phyloP scores from a whole-genome alignment of 1,139 yeast genomes.

The Saccharomycopsis phalli region DNA sequence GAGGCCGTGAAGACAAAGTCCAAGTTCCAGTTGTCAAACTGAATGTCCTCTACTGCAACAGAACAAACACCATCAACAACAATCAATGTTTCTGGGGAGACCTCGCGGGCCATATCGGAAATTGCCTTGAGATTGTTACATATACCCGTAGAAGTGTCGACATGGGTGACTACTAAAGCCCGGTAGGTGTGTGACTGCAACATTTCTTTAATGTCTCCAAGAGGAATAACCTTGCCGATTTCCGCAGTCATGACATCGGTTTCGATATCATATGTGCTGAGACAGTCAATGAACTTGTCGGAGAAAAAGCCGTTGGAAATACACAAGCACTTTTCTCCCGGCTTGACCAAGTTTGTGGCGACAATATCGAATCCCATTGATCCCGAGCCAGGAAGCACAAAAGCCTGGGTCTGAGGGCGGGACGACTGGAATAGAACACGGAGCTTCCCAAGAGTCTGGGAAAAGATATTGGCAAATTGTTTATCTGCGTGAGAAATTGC shows the following conservation, averaged over 20 bases:
- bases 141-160: conserved; percentile 92
- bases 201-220: conserved; percentile 45
- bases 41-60: conserved; percentile 74
- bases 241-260: conserved; percentile 47
- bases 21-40: conserved; percentile 82
- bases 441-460: conserved; percentile 53
- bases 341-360: conserved; percentile 61
- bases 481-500: conserved; percentile 86
- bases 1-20: conserved; percentile 87
- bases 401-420: conserved; percentile 59
- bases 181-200: conserved; percentile 45
- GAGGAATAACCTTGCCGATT: conserved; percentile 63
- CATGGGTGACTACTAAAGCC: conserved; percentile 81
- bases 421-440: conserved; percentile 67
- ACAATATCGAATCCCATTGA: conserved; percentile 92
- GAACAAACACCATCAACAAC: conserved; percentile 93
- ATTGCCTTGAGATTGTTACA: conserved; percentile 62
- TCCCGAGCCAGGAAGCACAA: conserved; percentile 82
- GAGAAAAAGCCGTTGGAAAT: conserved; percentile 87
- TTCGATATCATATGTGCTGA: conserved; percentile 63
- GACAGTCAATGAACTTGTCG: conserved; percentile 75
- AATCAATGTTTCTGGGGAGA: conserved; percentile 71
- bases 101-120: conserved; percentile 47
- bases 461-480: conserved; percentile 68
- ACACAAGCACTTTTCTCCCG: conserved; percentile 52